A percentile compares a stretch with the other conserved stretches of the same genome.
phyloP scores from a whole-genome alignment of 352 stramenopile genomes.

The Globisporangium canariense region DNA sequence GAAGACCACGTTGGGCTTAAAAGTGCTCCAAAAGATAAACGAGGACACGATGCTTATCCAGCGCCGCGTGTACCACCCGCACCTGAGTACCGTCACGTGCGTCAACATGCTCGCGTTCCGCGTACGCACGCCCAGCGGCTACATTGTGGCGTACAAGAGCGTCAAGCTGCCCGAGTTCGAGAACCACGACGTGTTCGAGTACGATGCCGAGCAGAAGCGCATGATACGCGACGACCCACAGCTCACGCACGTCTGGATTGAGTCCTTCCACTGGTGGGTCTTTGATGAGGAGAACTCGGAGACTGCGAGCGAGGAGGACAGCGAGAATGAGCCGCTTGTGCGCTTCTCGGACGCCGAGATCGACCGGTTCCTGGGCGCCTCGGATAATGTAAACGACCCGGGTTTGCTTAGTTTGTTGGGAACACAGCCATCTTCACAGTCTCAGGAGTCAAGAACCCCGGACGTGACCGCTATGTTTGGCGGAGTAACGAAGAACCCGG shows the following conservation, averaged over 20 bases:
- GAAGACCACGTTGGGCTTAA: conserved; percentile 39
- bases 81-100: conserved; percentile 39
- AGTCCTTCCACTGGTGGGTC: conserved; percentile 17
- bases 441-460: background rate
- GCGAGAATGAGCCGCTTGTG: background rate
- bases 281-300: conserved; percentile 7
- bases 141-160: conserved; percentile 11
- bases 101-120: conserved; percentile 22
- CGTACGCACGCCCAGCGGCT: conserved; percentile 9
- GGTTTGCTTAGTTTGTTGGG: background rate
- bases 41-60: conserved; percentile 38
- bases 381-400: background rate
- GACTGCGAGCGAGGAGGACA: no score
- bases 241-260: conserved; percentile 15
- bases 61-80: conserved; percentile 43
- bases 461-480: conserved; percentile 8
- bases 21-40: conserved; percentile 45
- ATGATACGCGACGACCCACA: conserved; percentile 7
- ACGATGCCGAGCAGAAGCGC: conserved; percentile 11
- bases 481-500: conserved; percentile 12
- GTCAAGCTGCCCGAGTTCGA: conserved; percentile 5
- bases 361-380: background rate
- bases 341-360: conserved; percentile 4
- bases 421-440: no score
- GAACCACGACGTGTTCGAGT: conserved; percentile 11